phyloP scores from a whole-genome alignment of 257 asterid genomes.

The Capsicum chinense region DNA sequence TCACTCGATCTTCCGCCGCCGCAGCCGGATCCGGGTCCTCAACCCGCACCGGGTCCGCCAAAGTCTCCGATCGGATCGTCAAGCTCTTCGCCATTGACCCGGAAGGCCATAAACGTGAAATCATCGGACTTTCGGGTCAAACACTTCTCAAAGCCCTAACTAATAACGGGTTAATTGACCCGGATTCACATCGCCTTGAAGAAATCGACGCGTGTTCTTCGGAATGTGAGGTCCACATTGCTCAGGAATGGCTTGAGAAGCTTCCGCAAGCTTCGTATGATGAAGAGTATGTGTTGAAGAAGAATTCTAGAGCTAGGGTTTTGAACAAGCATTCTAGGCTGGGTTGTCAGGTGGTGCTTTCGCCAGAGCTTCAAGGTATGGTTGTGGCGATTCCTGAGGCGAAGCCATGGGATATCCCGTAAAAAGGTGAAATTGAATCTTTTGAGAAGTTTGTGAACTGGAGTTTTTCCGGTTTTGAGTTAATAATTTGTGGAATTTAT shows the following conservation, averaged over 20 bases:
- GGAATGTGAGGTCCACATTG: constrained; percentile 98
- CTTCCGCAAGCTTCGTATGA: constrained; percentile 72
- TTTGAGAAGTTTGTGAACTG: constrained; percentile 25
- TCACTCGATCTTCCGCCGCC: constrained; percentile 43
- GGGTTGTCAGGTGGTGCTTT: constrained; percentile 57
- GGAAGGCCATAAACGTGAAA: constrained; percentile 66
- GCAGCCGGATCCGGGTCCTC: constrained; percentile 19
- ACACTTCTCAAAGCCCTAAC: constrained; percentile 82
- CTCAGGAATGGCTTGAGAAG: constrained; percentile 96
- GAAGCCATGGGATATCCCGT: constrained; percentile 59
- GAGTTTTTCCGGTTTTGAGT: background rate
- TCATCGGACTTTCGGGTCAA: constrained; percentile 77
- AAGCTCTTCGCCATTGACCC: constrained; percentile 79
- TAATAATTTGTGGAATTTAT: background rate
- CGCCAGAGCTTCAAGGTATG: constrained; percentile 57
- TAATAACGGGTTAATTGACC: constrained; percentile 80
- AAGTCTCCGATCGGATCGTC: constrained; percentile 89
- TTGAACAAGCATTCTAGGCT: constrained; percentile 55
- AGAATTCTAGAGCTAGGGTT: constrained; percentile 63
- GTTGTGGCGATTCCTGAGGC: constrained; percentile 54
- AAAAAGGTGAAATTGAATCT: constrained; percentile 28
- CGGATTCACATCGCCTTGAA: constrained; percentile 91
- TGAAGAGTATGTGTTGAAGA: constrained; percentile 54
- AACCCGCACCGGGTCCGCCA: constrained; percentile 56
- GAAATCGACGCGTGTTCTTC: constrained; percentile 96